Evolutionary conservation across 257 asterid genomes (phyloP).

Genomic region (Solanum etuberosum): DNA sequence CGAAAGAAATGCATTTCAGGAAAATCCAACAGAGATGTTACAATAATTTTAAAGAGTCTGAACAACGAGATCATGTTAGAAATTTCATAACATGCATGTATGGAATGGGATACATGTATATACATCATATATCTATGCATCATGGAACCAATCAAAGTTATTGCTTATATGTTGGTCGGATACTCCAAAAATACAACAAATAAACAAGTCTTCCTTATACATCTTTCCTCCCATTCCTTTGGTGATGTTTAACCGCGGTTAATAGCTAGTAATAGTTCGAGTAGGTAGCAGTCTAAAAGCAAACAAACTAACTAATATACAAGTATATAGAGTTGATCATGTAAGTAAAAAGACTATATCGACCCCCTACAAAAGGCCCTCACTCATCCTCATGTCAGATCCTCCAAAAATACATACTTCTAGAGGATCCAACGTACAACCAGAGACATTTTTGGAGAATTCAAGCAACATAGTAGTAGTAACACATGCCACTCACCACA

Average conservation of each 20-base stretch:
- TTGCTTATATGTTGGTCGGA: background rate
- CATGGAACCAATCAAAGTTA: background rate
- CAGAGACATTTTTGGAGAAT: too few species aligned
- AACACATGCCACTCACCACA: too few species aligned
- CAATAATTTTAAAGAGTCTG: background rate
- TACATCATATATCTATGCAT: background rate
- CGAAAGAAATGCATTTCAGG: rapidly evolving
- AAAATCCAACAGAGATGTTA: rapidly evolving
- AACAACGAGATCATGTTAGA: background rate
- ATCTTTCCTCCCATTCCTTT: background rate
- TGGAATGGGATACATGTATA: background rate
- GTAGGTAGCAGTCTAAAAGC: background rate
- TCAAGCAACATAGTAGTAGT: too few species aligned
- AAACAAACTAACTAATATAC: background rate
- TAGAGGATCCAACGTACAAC: background rate
- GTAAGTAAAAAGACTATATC: too few species aligned
- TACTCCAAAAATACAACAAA: background rate
- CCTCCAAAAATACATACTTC: too few species aligned
- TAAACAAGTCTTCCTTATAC: background rate
- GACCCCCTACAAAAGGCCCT: too few species aligned
- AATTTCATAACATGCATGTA: slow-evolving; percentile 10
- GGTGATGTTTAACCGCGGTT: background rate
- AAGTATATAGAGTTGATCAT: too few species aligned
- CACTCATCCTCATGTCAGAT: too few species aligned
- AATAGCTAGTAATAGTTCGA: background rate